Percentiles rank a stretch among this genome's conserved stretches.
Evolutionary conservation across 1,139 yeast genomes (phyloP).

Genomic region (Yamadazyma jaroonii): DNA sequence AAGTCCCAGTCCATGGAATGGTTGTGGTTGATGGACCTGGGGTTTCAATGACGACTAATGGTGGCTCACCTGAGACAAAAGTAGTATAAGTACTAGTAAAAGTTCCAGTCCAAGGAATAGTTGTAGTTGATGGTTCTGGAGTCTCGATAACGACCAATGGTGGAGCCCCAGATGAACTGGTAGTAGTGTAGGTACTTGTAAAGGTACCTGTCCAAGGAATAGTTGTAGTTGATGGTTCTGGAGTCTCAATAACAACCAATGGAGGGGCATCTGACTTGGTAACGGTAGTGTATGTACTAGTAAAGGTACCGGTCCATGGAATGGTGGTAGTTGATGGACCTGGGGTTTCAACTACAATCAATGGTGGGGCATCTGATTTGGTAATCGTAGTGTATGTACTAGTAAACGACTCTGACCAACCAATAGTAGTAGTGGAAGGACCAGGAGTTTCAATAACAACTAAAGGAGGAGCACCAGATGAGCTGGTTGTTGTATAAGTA

Average conservation of each 20-base stretch:
- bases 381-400: background rate
- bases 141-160: background rate
- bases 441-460: too few relatives aligned
- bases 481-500: too few relatives aligned
- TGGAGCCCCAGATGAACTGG: too few relatives aligned
- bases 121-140: background rate
- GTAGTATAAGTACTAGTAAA: background rate
- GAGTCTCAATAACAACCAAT: slow-evolving; percentile 1
- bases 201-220: background rate
- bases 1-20: background rate
- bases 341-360: background rate
- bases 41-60: background rate
- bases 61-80: background rate
- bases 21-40: background rate
- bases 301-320: too few relatives aligned
- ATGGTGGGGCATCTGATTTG: background rate
- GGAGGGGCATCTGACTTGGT: background rate
- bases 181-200: slow-evolving; percentile 1
- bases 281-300: background rate
- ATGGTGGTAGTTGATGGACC: background rate
- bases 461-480: too few relatives aligned
- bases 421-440: background rate
- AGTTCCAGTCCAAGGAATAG: background rate
- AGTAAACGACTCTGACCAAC: too few relatives aligned
- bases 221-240: background rate